Base-by-base conservation (phyloP, 768 basidiomycete species). In the Gloeophyllum trabeum region DNA sequence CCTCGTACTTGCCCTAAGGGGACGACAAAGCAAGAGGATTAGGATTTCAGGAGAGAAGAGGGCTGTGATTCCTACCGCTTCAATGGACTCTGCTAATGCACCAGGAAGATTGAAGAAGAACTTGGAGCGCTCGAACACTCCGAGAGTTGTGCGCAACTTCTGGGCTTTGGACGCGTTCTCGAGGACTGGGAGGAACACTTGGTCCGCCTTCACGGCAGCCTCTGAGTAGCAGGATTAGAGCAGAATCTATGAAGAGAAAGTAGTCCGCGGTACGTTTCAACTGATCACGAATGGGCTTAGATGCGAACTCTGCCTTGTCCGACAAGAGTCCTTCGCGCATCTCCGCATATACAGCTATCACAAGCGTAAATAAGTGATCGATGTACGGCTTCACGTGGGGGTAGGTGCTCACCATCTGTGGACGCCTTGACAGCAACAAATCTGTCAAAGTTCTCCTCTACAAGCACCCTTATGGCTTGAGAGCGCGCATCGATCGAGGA, bases 61-160 rank as follows among this genome's bases (percentile, higher is more conserved):
- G n/a, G n/a, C n/a, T n/a, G n/a, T n/a, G 28, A 32, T 16, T 16
- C 10, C 10, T 55, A 93, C 92, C 44, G 82, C 82, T 58, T 94
- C 85, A 41, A 98, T 84, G 14, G 75, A 82, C 55, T 93, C 94
- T 19, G 86, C 71, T 19, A 99, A 76, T 36, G 83, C 81, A 23
- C 84, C 82, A 0, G 96, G 94, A n/a, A 99, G 72, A 54, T 94
- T 97, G 73, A 98, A 98, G 61, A 98, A 89, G 71, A 97, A 99
- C 53, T 93, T 94, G 40, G 89, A 93, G 34, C 91, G 75, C 51
- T 98, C 94, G 49, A 99, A 97, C 16, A 98, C 89, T 24, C 89
- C 84, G 4, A 98, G 75, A 0, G 96, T 97, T 0, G 85, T 88
- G 26, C 88, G 81, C 3, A 99, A 66, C 58, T 92, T 89, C 54